Evolutionary conservation across 2,329 filamentous ascomycete species (phyloP).

Genomic region (Fusarium veterinarium): DNA sequence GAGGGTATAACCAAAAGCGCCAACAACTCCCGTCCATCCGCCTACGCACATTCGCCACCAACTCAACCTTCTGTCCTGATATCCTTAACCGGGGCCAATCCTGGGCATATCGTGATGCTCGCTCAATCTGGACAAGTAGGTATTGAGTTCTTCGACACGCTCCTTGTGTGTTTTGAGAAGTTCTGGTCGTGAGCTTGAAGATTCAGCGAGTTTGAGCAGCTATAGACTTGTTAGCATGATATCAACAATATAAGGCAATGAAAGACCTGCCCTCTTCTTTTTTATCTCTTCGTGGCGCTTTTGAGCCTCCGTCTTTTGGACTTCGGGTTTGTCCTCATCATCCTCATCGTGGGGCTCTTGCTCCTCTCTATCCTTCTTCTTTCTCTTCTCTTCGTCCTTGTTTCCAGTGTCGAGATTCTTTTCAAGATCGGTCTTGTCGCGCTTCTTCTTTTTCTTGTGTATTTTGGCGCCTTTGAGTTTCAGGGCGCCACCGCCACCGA

Average conservation of each 20-base stretch:
- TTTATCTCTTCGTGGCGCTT: constrained; percentile 81
- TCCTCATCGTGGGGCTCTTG: constrained; percentile 49
- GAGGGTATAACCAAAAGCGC: constrained; percentile 44
- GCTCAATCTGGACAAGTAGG: constrained; percentile 89
- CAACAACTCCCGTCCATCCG: constrained; percentile 36
- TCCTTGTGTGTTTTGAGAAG: constrained; percentile 97
- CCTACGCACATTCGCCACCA: not conserved
- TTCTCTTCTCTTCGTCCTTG: constrained; percentile 23
- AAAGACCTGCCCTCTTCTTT: constrained; percentile 75
- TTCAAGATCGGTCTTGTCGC: constrained; percentile 59
- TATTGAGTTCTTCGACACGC: constrained; percentile 94
- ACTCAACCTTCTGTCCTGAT: not conserved
- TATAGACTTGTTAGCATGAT: constrained; percentile 50
- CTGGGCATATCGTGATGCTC: constrained; percentile 97
- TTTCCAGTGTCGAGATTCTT: constrained; percentile 56
- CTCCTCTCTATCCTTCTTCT: constrained; percentile 45
- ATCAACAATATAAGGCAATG: not conserved
- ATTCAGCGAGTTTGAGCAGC: constrained; percentile 83
- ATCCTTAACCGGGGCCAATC: constrained; percentile 67
- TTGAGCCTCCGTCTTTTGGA: constrained; percentile 85
- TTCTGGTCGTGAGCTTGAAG: constrained; percentile 70
- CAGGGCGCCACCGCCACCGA: constrained; percentile 77
- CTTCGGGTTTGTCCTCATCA: constrained; percentile 44
- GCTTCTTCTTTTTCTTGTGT: constrained; percentile 73
- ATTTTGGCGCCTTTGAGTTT: constrained; percentile 84